Conservation (phyloP, 2,329 filamentous ascomycete species). For the Penicillium oxalicum region DNA sequence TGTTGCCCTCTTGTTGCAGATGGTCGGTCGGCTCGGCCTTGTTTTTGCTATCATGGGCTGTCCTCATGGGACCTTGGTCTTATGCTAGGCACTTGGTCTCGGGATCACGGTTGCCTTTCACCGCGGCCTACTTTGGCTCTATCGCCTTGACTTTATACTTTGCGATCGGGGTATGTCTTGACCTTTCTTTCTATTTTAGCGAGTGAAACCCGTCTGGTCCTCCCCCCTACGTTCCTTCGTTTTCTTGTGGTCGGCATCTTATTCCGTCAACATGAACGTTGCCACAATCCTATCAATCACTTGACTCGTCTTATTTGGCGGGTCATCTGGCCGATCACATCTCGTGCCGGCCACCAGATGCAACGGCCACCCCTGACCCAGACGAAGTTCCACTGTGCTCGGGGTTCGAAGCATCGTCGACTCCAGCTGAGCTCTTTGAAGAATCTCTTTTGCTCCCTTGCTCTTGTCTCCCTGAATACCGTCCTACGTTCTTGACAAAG, state of each 20-base stretch:
- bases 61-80: slow-evolving; percentile 82
- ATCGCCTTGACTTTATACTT: slow-evolving; percentile 88
- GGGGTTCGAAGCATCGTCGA: no score
- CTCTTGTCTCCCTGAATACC: no score
- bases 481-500: no score
- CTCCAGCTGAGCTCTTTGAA: neutral
- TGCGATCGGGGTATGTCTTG: slow-evolving; percentile 70
- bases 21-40: slow-evolving; percentile 90
- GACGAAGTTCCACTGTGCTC: no score
- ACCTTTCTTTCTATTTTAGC: slow-evolving; percentile 6
- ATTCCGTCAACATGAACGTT: no score
- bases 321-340: no score
- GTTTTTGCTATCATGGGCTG: slow-evolving; percentile 87
- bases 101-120: slow-evolving; percentile 80
- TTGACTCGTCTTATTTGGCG: no score
- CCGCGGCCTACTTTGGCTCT: slow-evolving; percentile 88
- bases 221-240: neutral
- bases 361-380: no score
- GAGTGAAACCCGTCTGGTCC: no score
- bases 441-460: neutral
- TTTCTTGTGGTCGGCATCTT: neutral
- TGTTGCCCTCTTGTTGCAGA: slow-evolving; percentile 44
- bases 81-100: slow-evolving; percentile 84
- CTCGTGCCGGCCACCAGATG: no score
- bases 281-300: no score